Base-by-base conservation (phyloP, 2,329 filamentous ascomycete genomes). In the Pleurostoma richardsiae region DNA sequence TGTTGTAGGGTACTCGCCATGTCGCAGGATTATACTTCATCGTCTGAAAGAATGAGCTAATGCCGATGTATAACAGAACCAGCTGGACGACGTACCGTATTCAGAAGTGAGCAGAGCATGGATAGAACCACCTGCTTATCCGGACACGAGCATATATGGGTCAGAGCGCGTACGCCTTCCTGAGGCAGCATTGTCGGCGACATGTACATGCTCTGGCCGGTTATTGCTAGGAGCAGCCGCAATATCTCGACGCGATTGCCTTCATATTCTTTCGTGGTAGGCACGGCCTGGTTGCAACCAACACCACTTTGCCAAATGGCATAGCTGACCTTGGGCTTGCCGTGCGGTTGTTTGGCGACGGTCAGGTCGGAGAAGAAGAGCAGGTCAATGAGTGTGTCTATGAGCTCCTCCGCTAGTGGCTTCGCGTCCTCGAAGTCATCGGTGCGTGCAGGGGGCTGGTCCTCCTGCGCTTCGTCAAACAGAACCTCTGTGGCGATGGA, bases 241-340 rank as follows among this genome's bases (percentile, higher is more conserved):
- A 97, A 68, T 30, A 96, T 86, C 68, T 99, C 94, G 54, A 87
- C 90, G 49, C 94, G 82, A 66, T 96, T 96, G 69, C 79, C 95
- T 70, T 99, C 94, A 49, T 89, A 86, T 58, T 97, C 91, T 64
- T 90, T 95, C 44, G 85, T 96, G 4, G 90, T 92, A 7, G 85
- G 85, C 56, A 95, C 83, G 4, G 90, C 82, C 11, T 87, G 88
- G 65, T 96, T 95, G 72, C 92, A 97, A 10, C 94, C 94, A 30
- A 99, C 92, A 42, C 94, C 94, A 61, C 89, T 97, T 70, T 96
- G 90, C 94, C 94, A 99, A 62, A 99, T 97, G 45, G 90, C 86
- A 67, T 94, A 96, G 6, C 86, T 87, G 47, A 96, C 87, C 64
- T 94, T 95, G 52, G 80, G 79, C 60, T 86, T 90, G 45, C 82